Evolutionary conservation across 257 asterid genomes (phyloP).

Genomic region (Coffea canephora): DNA sequence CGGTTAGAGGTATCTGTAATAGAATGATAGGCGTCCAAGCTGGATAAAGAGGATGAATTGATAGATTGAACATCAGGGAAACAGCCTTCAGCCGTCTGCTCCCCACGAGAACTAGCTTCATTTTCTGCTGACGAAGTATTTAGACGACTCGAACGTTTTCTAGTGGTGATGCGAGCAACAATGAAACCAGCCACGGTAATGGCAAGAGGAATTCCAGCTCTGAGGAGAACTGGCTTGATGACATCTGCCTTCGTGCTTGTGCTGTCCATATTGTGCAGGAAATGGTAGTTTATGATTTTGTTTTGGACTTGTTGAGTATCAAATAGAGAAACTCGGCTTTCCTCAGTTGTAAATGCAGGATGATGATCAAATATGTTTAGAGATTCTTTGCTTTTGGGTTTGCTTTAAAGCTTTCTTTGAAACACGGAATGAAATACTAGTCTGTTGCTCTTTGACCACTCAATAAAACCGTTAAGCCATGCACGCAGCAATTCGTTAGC

Average conservation of each 20-base stretch:
- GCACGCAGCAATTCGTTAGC: neutral
- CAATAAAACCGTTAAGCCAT: conserved; percentile 4
- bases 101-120: conserved; percentile 10
- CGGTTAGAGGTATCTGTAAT: conserved; percentile 4
- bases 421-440: neutral
- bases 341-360: conserved; percentile 9
- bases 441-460: conserved; percentile 46
- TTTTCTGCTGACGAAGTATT: conserved; percentile 5
- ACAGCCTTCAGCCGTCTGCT: conserved; percentile 20
- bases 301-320: conserved; percentile 9
- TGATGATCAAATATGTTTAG: conserved; percentile 14
- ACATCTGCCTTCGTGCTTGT: conserved; percentile 41
- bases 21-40: conserved; percentile 9
- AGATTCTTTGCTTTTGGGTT: conserved; percentile 44
- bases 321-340: conserved; percentile 6
- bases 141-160: conserved; percentile 14
- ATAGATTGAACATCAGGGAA: conserved; percentile 27
- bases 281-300: neutral
- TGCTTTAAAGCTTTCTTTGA: conserved; percentile 36
- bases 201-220: conserved; percentile 66
- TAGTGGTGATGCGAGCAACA: conserved; percentile 34
- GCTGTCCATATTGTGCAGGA: conserved; percentile 33
- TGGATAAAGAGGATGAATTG: conserved; percentile 23
- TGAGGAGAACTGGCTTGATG: conserved; percentile 40
- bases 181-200: conserved; percentile 50